A percentile compares a stretch with the other conserved stretches of the same genome.
Conservation (phyloP, 2,329 filamentous ascomycete species). For the Sphaerulina vaccinii region DNA sequence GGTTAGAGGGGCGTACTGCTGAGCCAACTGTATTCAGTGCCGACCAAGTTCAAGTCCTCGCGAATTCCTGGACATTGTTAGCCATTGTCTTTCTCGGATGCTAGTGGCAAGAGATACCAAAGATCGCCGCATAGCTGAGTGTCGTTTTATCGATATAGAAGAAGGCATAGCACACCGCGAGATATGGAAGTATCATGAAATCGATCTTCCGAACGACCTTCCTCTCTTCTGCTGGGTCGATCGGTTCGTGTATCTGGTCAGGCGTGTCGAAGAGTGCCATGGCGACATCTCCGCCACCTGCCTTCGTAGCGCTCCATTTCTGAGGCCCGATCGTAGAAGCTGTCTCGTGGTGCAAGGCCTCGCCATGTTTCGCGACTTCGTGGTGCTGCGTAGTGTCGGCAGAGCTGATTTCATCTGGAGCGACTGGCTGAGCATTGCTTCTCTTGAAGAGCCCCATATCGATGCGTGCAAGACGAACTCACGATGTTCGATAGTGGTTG, state of each 20-base stretch:
- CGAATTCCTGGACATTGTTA: no score
- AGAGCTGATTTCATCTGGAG: no score
- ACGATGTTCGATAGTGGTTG: no score
- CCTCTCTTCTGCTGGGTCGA: constrained; percentile 49
- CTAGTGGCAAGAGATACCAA: no score
- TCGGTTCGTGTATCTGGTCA: constrained; percentile 43
- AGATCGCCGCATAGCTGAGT: constrained; percentile 63
- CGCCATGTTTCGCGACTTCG: constrained; percentile 1
- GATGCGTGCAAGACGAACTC: no score
- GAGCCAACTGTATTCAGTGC: constrained; percentile 59
- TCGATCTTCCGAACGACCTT: constrained; percentile 57
- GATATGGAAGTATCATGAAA: constrained; percentile 57
- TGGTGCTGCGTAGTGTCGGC: no score
- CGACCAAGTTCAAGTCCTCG: constrained; percentile 57
- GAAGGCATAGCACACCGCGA: constrained; percentile 40
- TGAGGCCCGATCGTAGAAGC: constrained; percentile 5
- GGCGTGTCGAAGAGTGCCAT: constrained; percentile 51
- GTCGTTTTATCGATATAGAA: constrained; percentile 52
- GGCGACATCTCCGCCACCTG: constrained; percentile 47
- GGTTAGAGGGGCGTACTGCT: background rate
- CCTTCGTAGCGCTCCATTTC: constrained; percentile 32
- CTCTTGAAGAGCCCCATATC: constrained; percentile 27
- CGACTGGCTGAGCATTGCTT: no score
- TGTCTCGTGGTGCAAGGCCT: constrained; percentile 17
- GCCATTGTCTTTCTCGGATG: no score